A percentile compares a stretch with the other conserved stretches of the same genome.
Conservation (phyloP, 1,284 basidiomycete genomes). For the Ustilago bromivora region DNA sequence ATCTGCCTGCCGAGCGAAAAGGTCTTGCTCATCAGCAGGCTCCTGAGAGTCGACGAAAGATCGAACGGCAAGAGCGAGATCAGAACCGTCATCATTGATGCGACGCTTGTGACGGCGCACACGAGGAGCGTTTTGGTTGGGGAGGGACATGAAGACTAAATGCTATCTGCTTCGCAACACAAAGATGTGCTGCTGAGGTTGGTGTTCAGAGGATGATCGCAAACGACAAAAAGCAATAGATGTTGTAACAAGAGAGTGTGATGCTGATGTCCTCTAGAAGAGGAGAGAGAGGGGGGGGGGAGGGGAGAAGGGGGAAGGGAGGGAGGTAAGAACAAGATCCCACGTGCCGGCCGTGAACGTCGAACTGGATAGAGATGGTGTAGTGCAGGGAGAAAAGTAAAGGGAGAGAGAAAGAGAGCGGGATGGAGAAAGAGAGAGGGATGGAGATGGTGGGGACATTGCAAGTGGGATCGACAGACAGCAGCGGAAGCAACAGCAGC, state of each 20-base stretch:
- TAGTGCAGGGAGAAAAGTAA: constrained; percentile 1
- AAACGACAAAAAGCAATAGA: neutral
- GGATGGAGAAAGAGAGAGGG: neutral
- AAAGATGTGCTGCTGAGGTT: constrained; percentile 4
- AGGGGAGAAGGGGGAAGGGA: neutral
- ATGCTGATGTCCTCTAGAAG: neutral
- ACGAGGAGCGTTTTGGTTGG: constrained; percentile 35
- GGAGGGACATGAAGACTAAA: constrained; percentile 17
- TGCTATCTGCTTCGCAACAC: neutral
- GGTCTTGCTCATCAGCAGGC: neutral
- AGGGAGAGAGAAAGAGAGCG: neutral
- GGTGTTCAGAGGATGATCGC: neutral
- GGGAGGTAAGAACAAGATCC: neutral
- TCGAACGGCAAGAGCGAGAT: constrained; percentile 36
- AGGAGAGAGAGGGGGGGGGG: neutral
- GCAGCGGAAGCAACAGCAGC: neutral
- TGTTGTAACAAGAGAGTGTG: constrained; percentile 17
- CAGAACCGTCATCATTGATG: constrained; percentile 47
- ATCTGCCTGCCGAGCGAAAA: constrained; percentile 40
- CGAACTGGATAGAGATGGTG: constrained; percentile 13
- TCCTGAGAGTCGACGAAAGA: constrained; percentile 25
- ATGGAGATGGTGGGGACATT: neutral
- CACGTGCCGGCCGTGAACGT: constrained; percentile 41
- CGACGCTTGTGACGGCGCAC: constrained; percentile 58
- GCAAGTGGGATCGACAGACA: constrained; percentile 2